Evolutionary conservation across 1,284 basidiomycete genomes (phyloP).

Genomic region (Tilletia indica): DNA sequence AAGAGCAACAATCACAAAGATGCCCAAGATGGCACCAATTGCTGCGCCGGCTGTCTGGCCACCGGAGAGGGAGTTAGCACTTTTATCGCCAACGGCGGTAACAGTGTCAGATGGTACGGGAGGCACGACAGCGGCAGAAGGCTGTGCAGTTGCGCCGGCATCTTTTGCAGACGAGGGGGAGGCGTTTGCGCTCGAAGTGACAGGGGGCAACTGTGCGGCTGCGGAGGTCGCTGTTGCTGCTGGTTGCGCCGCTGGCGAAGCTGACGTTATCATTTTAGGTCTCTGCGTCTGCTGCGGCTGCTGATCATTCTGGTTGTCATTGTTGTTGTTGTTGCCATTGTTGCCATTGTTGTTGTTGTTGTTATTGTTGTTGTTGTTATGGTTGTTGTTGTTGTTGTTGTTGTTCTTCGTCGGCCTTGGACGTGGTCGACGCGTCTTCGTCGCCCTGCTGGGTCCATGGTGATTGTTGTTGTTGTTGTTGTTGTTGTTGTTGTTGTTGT

Average conservation of each 20-base stretch:
- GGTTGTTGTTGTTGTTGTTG: not conserved
- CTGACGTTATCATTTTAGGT: not conserved
- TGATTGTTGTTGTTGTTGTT: constrained; percentile 1
- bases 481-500: not conserved
- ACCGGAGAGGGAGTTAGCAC: not conserved
- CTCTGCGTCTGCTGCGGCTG: not conserved
- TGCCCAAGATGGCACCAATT: constrained; percentile 13
- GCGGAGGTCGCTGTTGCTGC: not conserved
- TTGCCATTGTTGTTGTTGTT: constrained; percentile 1
- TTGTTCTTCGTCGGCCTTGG: not conserved
- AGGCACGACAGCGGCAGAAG: not conserved
- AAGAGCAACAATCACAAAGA: constrained; percentile 6
- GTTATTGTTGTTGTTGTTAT: constrained; percentile 15
- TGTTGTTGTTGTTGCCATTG: not conserved
- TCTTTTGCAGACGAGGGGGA: not conserved
- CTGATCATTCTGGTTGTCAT: not conserved
- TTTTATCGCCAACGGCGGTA: not conserved
- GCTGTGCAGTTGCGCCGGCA: too few relatives aligned
- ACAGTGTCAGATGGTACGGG: not conserved
- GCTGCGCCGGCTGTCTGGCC: constrained; percentile 2
- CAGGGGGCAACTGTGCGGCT: too few relatives aligned
- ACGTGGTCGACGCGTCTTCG: too few relatives aligned
- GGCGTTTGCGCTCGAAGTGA: not conserved
- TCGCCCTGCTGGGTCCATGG: too few relatives aligned
- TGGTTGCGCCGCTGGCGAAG: not conserved